Percentiles rank a stretch among this genome's conserved stretches.
Evolutionary conservation across 441 rosid genomes (phyloP).

Genomic region (Daphne laureola): DNA sequence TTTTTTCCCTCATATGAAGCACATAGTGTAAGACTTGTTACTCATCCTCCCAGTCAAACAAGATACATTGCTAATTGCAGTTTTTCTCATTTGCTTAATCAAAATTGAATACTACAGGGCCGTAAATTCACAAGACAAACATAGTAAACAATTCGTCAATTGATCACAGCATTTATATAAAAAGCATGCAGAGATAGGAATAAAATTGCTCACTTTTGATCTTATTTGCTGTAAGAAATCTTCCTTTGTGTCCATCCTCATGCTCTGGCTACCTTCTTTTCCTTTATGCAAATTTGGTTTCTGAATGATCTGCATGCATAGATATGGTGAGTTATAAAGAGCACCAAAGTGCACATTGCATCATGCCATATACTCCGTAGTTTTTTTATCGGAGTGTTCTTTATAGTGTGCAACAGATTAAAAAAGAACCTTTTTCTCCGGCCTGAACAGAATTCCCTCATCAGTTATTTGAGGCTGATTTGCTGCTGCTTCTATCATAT

Average conservation of each 20-base stretch:
- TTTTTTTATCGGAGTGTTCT: neutral
- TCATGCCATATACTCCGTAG: neutral
- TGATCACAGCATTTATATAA: neutral
- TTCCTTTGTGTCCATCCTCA: conserved; percentile 46
- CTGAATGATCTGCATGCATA: conserved; percentile 28
- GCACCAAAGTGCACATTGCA: conserved; percentile 12
- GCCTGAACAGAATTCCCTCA: conserved; percentile 25
- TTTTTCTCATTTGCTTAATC: too few species aligned
- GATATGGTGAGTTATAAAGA: conserved; percentile 12
- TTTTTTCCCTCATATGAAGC: too few species aligned
- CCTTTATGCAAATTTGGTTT: conserved; percentile 33
- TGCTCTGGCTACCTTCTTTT: conserved; percentile 34
- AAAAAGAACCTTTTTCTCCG: conserved; percentile 39
- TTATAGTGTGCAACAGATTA: neutral
- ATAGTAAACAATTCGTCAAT: too few species aligned
- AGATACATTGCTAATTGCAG: too few species aligned
- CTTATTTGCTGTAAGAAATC: conserved; percentile 79
- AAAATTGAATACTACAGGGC: too few species aligned
- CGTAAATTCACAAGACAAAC: too few species aligned
- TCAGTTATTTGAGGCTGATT: conserved; percentile 26
- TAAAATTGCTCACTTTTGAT: conserved; percentile 47
- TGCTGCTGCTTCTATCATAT: conserved; percentile 25
- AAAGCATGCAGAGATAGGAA: conserved; percentile 11
- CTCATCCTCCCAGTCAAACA: too few species aligned
- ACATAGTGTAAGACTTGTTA: too few species aligned